Evolutionary conservation across 805 yeast species (phyloP), one percentile per base, ranked within the genome.

Genomic region (Saccharomycopsis synnaedendra): DNA sequence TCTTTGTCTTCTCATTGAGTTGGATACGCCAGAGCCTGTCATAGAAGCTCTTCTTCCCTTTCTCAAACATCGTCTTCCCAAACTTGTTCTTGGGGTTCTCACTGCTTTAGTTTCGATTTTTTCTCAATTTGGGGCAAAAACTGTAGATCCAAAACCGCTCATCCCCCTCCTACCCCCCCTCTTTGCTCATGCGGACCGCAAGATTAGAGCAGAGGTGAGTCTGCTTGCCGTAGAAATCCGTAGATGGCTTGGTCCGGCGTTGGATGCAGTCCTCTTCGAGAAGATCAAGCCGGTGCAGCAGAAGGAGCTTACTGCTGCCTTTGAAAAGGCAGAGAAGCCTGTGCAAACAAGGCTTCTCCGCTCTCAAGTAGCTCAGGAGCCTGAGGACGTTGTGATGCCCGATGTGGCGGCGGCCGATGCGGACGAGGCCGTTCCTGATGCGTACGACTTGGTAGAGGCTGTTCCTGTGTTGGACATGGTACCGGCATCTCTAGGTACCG

Each of bases 221-320:
- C 68, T 71, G 40, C 67, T 90, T 54, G 69, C 88, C 0, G 76
- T 85, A 4, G 84, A 79, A 47, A 59, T 89, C 31, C 78, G 80
- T 60, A 75, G 77, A 49, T 85, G 93, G 83, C 71, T 83, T 60
- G 93, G 94, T 2, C 74, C 65, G 27, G 62, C 76, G 0, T 65
- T 86, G 39, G 79, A 78, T 45, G 69, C 71, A 10, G 60, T 80
- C 0, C 64, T 87, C 38, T 75, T 86, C 47, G 75, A 82, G 3
- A 78, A 78, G 31, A 71, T 93, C 64, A 93, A 90, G 60, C 95
- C 96, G 0, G 86, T 88, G 27, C 97, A 90, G 62, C 90, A 86
- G 63, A 84, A 82, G 54, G 97, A 89, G 59, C 70, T 90, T 49
- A 69, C 76, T 5, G 76, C 77, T 35, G 79, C 77, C 30, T 86